Evolutionary conservation across 768 basidiomycete species (phyloP).

Genomic region (Phallus indusiatus): DNA sequence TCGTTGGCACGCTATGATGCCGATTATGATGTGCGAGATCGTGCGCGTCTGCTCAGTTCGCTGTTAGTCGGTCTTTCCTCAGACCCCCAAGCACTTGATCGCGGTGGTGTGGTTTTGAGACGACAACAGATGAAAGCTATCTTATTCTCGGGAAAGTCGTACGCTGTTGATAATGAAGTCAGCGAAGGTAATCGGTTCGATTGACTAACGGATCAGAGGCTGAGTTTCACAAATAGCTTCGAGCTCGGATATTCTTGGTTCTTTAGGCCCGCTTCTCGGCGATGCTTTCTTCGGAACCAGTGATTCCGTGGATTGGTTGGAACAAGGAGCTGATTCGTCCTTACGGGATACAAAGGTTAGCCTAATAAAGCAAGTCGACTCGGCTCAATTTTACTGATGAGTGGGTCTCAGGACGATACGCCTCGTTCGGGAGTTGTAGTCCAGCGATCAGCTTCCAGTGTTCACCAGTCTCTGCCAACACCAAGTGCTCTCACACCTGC

Average conservation of each 20-base stretch:
- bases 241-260: constrained; percentile 43
- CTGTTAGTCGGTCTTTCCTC: constrained; percentile 49
- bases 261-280: constrained; percentile 53
- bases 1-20: constrained; percentile 80
- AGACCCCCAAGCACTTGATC: constrained; percentile 18
- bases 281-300: constrained; percentile 42
- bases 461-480: constrained; percentile 24
- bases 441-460: constrained; percentile 26
- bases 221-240: constrained; percentile 5
- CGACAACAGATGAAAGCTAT: constrained; percentile 75
- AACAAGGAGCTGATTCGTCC: constrained; percentile 70
- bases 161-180: constrained; percentile 32
- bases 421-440: constrained; percentile 30
- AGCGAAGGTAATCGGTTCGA: constrained; percentile 23
- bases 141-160: constrained; percentile 66
- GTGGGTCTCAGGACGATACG: constrained; percentile 23
- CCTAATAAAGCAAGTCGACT: neutral
- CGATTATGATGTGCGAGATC: constrained; percentile 87
- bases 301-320: constrained; percentile 77
- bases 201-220: neutral
- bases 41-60: constrained; percentile 67
- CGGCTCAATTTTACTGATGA: constrained; percentile 34
- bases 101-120: constrained; percentile 68
- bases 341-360: constrained; percentile 48
- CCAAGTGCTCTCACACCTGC: constrained; percentile 54